phyloP scores from a whole-genome alignment of 805 yeast genomes.

The Schizosaccharomyces osmophilus region DNA sequence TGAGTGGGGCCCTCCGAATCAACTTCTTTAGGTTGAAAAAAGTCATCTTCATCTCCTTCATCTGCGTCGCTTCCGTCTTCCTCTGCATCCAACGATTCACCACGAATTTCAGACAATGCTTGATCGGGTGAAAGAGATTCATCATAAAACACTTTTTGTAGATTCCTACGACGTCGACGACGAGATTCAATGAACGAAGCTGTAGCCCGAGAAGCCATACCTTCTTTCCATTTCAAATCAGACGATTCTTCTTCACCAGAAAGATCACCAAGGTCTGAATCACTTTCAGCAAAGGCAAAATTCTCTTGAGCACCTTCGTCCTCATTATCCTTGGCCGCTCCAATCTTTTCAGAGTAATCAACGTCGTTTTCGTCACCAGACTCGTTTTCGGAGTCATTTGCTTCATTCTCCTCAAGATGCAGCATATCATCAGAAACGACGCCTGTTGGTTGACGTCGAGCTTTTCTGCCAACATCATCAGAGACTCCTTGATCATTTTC shows the following conservation, averaged over 20 bases:
- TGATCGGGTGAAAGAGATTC: conserved; percentile 54
- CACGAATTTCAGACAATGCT: conserved; percentile 19
- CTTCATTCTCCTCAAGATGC: conserved; percentile 13
- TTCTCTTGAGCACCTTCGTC: conserved; percentile 23
- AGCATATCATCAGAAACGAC: conserved; percentile 3
- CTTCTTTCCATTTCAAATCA: conserved; percentile 13
- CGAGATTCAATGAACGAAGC: conserved; percentile 9
- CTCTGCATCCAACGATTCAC: conserved; percentile 6
- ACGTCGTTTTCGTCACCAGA: conserved; percentile 10
- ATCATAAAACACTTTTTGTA: conserved; percentile 54
- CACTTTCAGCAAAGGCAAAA: conserved; percentile 22
- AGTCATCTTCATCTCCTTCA: conserved; percentile 17
- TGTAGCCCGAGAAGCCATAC: conserved; percentile 27
- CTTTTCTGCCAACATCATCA: conserved; percentile 12
- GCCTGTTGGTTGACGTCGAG: conserved; percentile 8
- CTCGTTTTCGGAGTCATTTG: conserved; percentile 12
- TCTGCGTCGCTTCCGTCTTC: conserved; percentile 20
- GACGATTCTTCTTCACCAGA: conserved; percentile 15
- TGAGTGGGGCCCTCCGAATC: conserved; percentile 5
- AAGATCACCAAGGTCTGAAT: conserved; percentile 20
- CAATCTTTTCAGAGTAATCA: conserved; percentile 2
- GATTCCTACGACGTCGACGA: conserved; percentile 29
- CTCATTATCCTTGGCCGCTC: conserved; percentile 7
- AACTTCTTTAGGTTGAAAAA: conserved; percentile 10
- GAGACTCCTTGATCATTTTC: conserved; percentile 10